These are phyloP conservation scores for Theileria luwenshuni DNA, from an alignment of 169 alveolate species.

Conservation along the genomic window DNA sequence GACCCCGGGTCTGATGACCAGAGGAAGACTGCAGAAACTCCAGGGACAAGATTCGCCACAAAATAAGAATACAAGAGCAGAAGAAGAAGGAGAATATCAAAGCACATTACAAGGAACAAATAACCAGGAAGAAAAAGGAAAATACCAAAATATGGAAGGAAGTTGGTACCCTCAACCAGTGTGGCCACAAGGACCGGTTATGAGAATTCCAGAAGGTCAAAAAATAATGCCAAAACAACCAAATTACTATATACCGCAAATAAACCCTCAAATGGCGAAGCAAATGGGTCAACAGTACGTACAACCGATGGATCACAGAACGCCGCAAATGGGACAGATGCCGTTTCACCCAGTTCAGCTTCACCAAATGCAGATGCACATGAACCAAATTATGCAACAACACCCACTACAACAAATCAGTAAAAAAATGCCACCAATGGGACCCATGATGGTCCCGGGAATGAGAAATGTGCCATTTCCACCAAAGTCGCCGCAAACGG, in stretches of 20 bases:
- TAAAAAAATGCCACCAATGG: background rate
- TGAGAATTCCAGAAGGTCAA: conserved; percentile 3
- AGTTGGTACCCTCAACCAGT: conserved; percentile 29
- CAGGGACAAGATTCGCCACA: background rate
- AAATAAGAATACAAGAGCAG: background rate
- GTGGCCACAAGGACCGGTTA: conserved; percentile 32
- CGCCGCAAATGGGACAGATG: conserved; percentile 32
- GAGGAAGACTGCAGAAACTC: conserved; percentile 15
- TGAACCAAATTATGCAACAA: no score
- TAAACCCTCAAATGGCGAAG: background rate
- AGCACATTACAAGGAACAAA: background rate
- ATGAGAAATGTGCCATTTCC: background rate
- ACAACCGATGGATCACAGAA: background rate
- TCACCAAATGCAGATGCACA: background rate
- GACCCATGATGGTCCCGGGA: conserved; percentile 6
- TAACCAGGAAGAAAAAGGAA: background rate
- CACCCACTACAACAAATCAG: background rate
- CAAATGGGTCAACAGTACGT: conserved; percentile 13
- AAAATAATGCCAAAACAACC: conserved; percentile 30
- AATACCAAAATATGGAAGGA: conserved; percentile 23
- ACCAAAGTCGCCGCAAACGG: conserved; percentile 12
- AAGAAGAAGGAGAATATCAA: conserved; percentile 21
- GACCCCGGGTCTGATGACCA: conserved; percentile 13
- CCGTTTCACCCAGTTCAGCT: background rate
- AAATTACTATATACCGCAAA: conserved; percentile 11